Percentiles rank a stretch among this genome's conserved stretches.
Conservation (phyloP, 768 basidiomycete species). For the Boletus barrowsii region DNA sequence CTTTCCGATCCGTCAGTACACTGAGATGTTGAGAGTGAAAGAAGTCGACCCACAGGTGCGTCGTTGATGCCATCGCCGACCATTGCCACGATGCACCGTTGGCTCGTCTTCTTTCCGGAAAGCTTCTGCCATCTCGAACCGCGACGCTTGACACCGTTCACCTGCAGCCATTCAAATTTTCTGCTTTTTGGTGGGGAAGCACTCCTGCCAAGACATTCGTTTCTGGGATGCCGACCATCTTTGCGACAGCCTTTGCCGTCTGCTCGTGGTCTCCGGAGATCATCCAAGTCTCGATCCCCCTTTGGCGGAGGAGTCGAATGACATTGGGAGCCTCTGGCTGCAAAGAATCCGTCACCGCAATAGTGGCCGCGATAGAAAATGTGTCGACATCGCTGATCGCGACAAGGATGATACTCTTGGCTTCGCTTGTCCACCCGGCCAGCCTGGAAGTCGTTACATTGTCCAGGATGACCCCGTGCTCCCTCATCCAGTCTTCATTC, state of each 20-base stretch:
- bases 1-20: constrained; percentile 20
- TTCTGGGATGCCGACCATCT: constrained; percentile 59
- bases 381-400: constrained; percentile 34
- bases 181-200: constrained; percentile 77
- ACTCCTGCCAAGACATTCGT: constrained; percentile 75
- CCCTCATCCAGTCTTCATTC: constrained; percentile 62
- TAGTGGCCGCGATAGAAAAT: constrained; percentile 44
- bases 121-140: constrained; percentile 28
- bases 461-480: constrained; percentile 41
- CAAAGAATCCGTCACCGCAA: constrained; percentile 64
- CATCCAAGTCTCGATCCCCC: constrained; percentile 69
- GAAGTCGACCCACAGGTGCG: constrained; percentile 40
- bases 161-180: constrained; percentile 57
- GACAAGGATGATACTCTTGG: constrained; percentile 68
- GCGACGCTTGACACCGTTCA: constrained; percentile 36
- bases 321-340: constrained; percentile 57
- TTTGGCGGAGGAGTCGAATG: constrained; percentile 48
- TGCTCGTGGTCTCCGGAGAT: constrained; percentile 74
- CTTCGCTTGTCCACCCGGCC: constrained; percentile 57
- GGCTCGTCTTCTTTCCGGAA: constrained; percentile 22
- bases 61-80: constrained; percentile 65
- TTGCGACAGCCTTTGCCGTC: constrained; percentile 72
- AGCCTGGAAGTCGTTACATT: constrained; percentile 32
- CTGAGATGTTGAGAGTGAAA: background rate
- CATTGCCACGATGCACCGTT: constrained; percentile 51